Evolutionary conservation across 208 protist genomes (phyloP).

Genomic region (Leishmania gerbilli): DNA sequence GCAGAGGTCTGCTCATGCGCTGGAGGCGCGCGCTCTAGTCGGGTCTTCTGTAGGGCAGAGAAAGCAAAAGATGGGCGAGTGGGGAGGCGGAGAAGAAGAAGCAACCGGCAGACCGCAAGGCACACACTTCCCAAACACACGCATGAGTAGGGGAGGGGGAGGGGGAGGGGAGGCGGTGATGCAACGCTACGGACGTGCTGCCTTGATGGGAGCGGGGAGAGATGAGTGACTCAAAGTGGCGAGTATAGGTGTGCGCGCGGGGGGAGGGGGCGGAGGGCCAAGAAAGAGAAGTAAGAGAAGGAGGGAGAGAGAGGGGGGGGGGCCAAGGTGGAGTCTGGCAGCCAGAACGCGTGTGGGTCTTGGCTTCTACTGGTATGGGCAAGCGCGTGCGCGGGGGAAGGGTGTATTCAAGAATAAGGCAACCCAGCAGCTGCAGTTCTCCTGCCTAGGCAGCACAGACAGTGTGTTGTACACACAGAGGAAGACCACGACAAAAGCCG

Average conservation of each 20-base stretch:
- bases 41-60: background rate
- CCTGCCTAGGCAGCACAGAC: background rate
- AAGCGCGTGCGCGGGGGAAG: background rate
- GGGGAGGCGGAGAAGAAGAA: background rate
- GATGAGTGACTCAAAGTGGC: background rate
- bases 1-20: background rate
- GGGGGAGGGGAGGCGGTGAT: background rate
- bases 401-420: background rate
- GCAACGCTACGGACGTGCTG: background rate
- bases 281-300: background rate
- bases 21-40: background rate
- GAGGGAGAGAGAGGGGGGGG: slow-evolving; percentile 14
- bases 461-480: background rate
- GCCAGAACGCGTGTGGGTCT: background rate
- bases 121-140: background rate
- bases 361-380: background rate
- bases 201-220: background rate
- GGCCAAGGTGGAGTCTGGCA: slow-evolving; percentile 6
- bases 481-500: background rate
- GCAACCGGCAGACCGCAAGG: background rate
- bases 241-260: background rate
- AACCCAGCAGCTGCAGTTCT: background rate
- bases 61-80: background rate
- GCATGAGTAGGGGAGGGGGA: background rate
- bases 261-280: background rate